Evolutionary conservation across 2,329 filamentous ascomycete genomes (phyloP), one percentile per base, ranked within the genome.

Genomic region (Tolypocladium nubicola): DNA sequence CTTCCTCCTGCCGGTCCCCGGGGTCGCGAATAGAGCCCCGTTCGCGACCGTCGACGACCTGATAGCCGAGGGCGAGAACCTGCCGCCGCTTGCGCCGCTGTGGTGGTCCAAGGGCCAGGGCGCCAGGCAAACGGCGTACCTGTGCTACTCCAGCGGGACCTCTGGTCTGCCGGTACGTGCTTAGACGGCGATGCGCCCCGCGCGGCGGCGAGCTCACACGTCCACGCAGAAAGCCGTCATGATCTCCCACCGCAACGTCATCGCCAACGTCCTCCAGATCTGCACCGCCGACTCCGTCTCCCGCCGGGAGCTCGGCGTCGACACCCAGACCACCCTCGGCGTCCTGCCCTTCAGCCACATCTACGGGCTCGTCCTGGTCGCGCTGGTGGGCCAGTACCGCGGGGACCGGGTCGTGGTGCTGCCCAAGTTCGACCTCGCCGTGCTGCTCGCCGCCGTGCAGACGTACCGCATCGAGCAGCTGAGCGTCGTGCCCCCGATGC

Each of bases 271-370:
- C 0, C 65, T 90, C 52, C 88, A 91, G 67, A 77, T 85, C 56
- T 67, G 65, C 8, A 66, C 77, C 0, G 84, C 69, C 56, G 70
- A 79, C 55, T 53, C 67, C 59, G 63, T 73, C 56, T 57, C 68
- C n/a, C 69, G 76, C 59, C 68, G 71, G 60, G 63, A 67, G 38
- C 63, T 68, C 5, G 67, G 66, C 14, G 60, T 79, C 47, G 67
- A 68, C 4, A 76, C 71, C 0, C 72, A 79, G 58, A 70, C 80
- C 23, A 73, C 70, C 2, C 78, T 92, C 0, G 89, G 88, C 6
- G 75, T 93, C n/a, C 75, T 93, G 0, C 89, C 89, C 0, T 83
- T 90, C 66, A 91, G 87, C 62, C 90, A 95, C 65, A 94, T 94
- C 61, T 95, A 93, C 69, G 84, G 83, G 4, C 74, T 94, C 40